These are phyloP conservation scores for Puya raimondii DNA, from an alignment of 176 grass and related monocot species.

Conservation along the genomic window DNA sequence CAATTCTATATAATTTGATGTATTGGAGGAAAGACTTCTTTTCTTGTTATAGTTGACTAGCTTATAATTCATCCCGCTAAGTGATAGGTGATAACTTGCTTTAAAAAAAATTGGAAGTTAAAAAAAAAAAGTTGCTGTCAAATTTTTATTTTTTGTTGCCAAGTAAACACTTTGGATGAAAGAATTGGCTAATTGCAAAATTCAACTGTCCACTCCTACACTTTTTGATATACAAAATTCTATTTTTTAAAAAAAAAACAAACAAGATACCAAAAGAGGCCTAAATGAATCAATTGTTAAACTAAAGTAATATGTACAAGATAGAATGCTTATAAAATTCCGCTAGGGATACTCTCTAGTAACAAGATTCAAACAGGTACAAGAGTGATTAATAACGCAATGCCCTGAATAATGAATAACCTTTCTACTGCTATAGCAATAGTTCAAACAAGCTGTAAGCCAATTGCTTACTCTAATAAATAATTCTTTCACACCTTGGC, in stretches of 20 bases:
- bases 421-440: background rate
- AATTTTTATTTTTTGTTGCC: no score
- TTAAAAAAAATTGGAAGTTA: no score
- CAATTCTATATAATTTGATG: no score
- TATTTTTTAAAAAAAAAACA: background rate
- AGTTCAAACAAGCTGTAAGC: background rate
- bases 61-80: no score
- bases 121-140: no score
- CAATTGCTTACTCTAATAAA: background rate
- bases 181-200: no score
- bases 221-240: background rate
- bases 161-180: no score
- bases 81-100: no score
- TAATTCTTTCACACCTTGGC: slow-evolving; percentile 39
- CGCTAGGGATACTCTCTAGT: background rate
- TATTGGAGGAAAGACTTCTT: no score
- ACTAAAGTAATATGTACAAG: background rate
- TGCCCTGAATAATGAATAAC: background rate
- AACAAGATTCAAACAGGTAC: background rate
- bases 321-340: background rate
- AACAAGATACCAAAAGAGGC: background rate
- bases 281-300: background rate
- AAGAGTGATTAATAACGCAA: background rate
- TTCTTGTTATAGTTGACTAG: no score
- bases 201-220: background rate